phyloP scores from a whole-genome alignment of 257 asterid species.

The Ocimum tenuiflorum region DNA sequence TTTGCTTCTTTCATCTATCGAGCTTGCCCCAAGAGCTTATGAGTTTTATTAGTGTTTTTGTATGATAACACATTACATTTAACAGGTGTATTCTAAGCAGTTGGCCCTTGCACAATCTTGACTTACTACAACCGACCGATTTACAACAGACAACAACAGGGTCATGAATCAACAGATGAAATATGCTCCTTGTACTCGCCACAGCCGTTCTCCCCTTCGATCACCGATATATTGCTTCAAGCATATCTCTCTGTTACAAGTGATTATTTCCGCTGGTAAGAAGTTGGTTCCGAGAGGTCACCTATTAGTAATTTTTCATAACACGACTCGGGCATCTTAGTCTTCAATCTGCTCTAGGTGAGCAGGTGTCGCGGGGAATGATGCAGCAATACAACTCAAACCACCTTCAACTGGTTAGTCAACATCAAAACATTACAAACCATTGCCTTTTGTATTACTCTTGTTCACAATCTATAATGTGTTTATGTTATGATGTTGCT shows the following conservation, averaged over 20 bases:
- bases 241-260: conserved; percentile 71
- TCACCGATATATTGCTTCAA: conserved; percentile 71
- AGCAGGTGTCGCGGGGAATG: conserved; percentile 88
- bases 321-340: not conserved
- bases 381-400: conserved; percentile 82
- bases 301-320: not conserved
- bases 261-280: conserved; percentile 88
- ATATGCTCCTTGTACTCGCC: conserved; percentile 33
- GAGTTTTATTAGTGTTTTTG: not conserved
- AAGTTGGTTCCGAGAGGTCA: not conserved
- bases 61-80: not conserved
- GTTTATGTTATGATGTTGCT: not conserved
- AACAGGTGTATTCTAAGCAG: conserved; percentile 69
- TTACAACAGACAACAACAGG: conserved; percentile 45
- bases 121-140: conserved; percentile 81
- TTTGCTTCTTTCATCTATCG: conserved; percentile 77
- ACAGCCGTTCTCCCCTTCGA: conserved; percentile 69
- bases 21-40: conserved; percentile 57
- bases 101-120: conserved; percentile 79
- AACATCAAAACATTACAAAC: too few relatives aligned
- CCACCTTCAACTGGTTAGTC: conserved; percentile 91
- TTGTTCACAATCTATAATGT: not conserved
- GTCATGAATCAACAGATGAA: conserved; percentile 34
- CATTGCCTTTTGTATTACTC: not conserved
- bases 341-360: conserved; percentile 54